These are phyloP conservation scores for Phialophora tarda DNA, from an alignment of 2,329 filamentous ascomycete species.

Conservation along the genomic window DNA sequence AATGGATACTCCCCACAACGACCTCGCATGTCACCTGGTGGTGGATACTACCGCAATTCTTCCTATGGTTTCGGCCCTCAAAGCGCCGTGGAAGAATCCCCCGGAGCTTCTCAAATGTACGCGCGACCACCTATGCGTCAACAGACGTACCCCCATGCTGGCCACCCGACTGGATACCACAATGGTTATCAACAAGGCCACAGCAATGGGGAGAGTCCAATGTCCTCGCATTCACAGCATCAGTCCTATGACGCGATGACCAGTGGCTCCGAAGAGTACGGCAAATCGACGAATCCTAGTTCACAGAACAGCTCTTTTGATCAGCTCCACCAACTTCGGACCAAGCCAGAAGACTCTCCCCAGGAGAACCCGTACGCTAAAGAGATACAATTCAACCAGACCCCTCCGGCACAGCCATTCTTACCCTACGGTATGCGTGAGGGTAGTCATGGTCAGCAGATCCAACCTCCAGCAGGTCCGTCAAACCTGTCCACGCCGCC, in stretches of 20 bases:
- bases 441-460: slow-evolving; percentile 39
- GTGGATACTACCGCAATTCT: slow-evolving; percentile 36
- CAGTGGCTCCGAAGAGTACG: slow-evolving; percentile 71
- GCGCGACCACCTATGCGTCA: slow-evolving; percentile 31
- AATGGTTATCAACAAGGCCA: slow-evolving; percentile 46
- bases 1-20: slow-evolving; percentile 35
- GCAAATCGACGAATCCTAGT: slow-evolving; percentile 86
- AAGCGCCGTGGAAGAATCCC: slow-evolving; percentile 36
- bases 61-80: slow-evolving; percentile 36
- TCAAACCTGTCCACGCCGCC: slow-evolving; percentile 17
- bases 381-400: slow-evolving; percentile 42
- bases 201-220: slow-evolving; percentile 40
- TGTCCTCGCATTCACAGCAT: slow-evolving; percentile 62
- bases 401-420: slow-evolving; percentile 25
- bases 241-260: slow-evolving; percentile 86
- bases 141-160: slow-evolving; percentile 27
- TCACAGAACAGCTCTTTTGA: slow-evolving; percentile 94
- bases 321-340: slow-evolving; percentile 61
- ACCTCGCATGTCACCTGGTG: slow-evolving; percentile 29
- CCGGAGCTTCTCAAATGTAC: slow-evolving; percentile 35
- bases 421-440: slow-evolving; percentile 29
- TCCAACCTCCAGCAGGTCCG: slow-evolving; percentile 35
- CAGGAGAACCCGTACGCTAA: slow-evolving; percentile 46
- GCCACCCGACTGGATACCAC: slow-evolving; percentile 41
- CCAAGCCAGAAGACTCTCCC: slow-evolving; percentile 55